These are phyloP conservation scores for Penicillium robsamsonii DNA, from an alignment of 495 filamentous ascomycete genomes.

Conservation along the genomic window DNA sequence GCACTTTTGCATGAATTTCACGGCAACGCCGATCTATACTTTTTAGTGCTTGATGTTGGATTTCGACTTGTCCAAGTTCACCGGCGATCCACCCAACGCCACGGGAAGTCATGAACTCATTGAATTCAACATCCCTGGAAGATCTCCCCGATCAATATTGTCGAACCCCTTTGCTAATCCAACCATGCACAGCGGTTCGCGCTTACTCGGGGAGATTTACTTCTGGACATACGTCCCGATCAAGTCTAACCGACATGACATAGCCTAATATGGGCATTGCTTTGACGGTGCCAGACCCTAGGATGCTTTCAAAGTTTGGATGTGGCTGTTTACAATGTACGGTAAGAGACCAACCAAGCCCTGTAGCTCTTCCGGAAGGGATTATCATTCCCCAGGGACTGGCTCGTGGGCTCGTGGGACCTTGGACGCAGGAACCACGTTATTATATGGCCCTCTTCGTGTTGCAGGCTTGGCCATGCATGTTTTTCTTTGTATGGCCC, in stretches of 20 bases:
- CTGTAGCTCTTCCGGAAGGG: background rate
- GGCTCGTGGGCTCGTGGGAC: constrained; percentile 4
- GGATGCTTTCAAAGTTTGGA: background rate
- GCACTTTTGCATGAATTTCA: background rate
- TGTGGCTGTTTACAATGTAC: constrained; percentile 1
- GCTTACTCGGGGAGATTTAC: constrained; percentile 1
- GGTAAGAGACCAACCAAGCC: background rate
- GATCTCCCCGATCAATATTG: background rate
- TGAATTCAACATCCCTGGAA: background rate
- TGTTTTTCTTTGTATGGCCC: constrained; percentile 15
- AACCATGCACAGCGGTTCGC: background rate
- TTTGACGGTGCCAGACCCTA: constrained; percentile 1
- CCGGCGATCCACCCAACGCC: background rate
- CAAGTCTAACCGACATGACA: background rate
- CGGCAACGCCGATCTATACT: background rate
- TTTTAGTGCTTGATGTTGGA: background rate
- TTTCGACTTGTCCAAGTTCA: background rate
- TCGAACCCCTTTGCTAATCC: background rate
- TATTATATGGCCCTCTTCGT: constrained; percentile 4
- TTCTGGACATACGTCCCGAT: background rate
- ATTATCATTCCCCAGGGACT: background rate
- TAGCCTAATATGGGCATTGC: background rate
- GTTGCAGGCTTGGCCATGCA: constrained; percentile 2
- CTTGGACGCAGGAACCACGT: constrained; percentile 31
- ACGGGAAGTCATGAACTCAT: background rate